Evolutionary conservation across 2,329 filamentous ascomycete species (phyloP).

Genomic region (Colletotrichum sp.): DNA sequence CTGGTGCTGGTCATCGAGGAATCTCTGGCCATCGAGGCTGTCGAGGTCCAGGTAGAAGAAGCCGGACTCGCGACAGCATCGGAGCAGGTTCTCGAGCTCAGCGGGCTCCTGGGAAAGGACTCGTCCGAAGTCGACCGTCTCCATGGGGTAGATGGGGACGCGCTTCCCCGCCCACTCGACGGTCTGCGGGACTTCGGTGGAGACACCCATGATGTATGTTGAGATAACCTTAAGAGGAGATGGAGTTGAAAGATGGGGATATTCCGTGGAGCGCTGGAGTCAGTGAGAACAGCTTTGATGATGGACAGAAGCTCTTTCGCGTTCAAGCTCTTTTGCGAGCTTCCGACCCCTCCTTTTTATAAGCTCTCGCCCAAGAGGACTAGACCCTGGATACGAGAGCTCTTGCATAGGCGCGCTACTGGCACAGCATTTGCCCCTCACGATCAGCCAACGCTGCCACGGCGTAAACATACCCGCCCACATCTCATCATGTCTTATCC

Average conservation of each 20-base stretch:
- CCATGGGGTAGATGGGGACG: constrained; percentile 56
- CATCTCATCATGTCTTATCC: constrained; percentile 5
- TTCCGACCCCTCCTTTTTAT: constrained; percentile 6
- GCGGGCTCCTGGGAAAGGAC: constrained; percentile 59
- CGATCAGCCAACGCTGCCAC: not conserved
- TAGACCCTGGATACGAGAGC: not conserved
- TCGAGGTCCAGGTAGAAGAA: constrained; percentile 63
- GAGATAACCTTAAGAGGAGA: not conserved
- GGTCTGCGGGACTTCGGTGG: constrained; percentile 38
- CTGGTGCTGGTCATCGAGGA: constrained; percentile 57
- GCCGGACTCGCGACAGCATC: constrained; percentile 54
- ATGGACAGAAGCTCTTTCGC: not conserved
- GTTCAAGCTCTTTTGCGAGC: not conserved
- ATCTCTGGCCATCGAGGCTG: constrained; percentile 56
- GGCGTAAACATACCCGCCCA: not conserved
- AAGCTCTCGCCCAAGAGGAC: not conserved
- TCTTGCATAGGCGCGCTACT: not conserved
- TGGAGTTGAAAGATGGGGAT: not conserved
- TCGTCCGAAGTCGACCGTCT: constrained; percentile 56
- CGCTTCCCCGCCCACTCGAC: constrained; percentile 54
- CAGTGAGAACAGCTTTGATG: not conserved
- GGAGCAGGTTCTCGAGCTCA: constrained; percentile 57
- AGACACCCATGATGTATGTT: constrained; percentile 13
- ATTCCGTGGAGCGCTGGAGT: not conserved
- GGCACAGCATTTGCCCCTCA: constrained; percentile 2